Percentiles rank a stretch among this genome's conserved stretches.
These are phyloP conservation scores for Chrysanthemum seticuspe DNA, from an alignment of 129 eudicot species.

Conservation along the genomic window DNA sequence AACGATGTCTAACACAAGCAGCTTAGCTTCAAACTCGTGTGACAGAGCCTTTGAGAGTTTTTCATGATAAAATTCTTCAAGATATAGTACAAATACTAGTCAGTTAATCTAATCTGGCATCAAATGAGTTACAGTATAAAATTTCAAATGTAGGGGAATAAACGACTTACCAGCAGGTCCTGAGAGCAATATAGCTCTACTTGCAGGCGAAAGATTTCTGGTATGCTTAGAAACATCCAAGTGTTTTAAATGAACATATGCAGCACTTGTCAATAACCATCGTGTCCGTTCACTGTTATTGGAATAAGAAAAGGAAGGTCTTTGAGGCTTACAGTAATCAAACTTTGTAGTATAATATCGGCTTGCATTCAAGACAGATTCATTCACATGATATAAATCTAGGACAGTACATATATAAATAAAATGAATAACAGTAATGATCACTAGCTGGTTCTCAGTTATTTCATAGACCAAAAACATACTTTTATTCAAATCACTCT, in stretches of 20 bases:
- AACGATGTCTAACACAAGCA: constrained; percentile 65
- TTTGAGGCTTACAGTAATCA: not conserved
- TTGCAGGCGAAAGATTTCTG: constrained; percentile 83
- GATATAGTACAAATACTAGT: constrained; percentile 18
- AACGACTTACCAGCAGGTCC: constrained; percentile 76
- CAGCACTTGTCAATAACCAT: constrained; percentile 81
- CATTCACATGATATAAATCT: not conserved
- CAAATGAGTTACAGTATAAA: not conserved
- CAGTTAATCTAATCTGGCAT: constrained; percentile 11
- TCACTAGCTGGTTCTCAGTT: too few relatives aligned
- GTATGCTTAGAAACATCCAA: constrained; percentile 79
- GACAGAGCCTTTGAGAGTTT: constrained; percentile 84
- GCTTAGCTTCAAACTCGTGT: constrained; percentile 76
- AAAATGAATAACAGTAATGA: not conserved
- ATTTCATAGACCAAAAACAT: too few relatives aligned
- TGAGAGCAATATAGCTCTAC: constrained; percentile 85
- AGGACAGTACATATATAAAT: not conserved
- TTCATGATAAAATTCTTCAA: constrained; percentile 76
- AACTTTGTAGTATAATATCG: not conserved
- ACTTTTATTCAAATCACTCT: too few relatives aligned
- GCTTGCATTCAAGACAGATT: not conserved
- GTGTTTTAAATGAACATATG: constrained; percentile 88
- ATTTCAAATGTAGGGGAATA: constrained; percentile 7
- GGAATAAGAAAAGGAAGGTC: constrained; percentile 11
- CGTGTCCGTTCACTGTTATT: constrained; percentile 80